phyloP scores from a whole-genome alignment of 768 basidiomycete species.

The Lactarius akahatsu region DNA sequence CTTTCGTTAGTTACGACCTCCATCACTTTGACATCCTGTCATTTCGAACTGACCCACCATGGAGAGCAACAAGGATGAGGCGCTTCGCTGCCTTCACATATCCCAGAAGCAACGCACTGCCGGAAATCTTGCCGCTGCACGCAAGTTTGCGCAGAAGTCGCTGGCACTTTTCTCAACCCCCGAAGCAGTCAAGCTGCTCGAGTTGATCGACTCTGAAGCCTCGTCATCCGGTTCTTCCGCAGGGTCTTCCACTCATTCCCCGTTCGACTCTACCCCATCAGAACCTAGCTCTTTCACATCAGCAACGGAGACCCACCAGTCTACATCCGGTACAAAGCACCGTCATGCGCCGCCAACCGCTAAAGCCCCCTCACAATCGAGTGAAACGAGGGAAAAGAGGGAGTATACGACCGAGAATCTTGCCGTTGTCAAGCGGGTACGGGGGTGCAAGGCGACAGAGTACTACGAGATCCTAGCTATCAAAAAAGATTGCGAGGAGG shows the following conservation, averaged over 20 bases:
- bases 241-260: slow-evolving; percentile 41
- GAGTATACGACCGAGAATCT: slow-evolving; percentile 86
- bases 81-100: slow-evolving; percentile 74
- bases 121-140: slow-evolving; percentile 72
- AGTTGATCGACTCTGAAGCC: slow-evolving; percentile 59
- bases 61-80: slow-evolving; percentile 92
- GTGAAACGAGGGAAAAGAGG: slow-evolving; percentile 40
- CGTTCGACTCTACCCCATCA: slow-evolving; percentile 37
- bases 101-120: slow-evolving; percentile 72
- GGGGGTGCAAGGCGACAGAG: slow-evolving; percentile 80
- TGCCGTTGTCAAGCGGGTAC: slow-evolving; percentile 81
- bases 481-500: slow-evolving; percentile 78
- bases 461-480: slow-evolving; percentile 91
- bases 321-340: slow-evolving; percentile 69
- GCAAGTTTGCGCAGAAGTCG: slow-evolving; percentile 89
- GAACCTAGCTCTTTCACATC: slow-evolving; percentile 46
- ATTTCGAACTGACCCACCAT: slow-evolving; percentile 37
- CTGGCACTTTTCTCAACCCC: slow-evolving; percentile 77
- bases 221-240: slow-evolving; percentile 32
- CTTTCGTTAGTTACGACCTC: background rate
- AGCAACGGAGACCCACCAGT: slow-evolving; percentile 66
- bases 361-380: slow-evolving; percentile 45
- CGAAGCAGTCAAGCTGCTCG: slow-evolving; percentile 67
- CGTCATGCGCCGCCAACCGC: slow-evolving; percentile 48
- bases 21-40: background rate